These are phyloP conservation scores for Candida anutae DNA, from an alignment of 1,139 yeast genomes.

Conservation along the genomic window DNA sequence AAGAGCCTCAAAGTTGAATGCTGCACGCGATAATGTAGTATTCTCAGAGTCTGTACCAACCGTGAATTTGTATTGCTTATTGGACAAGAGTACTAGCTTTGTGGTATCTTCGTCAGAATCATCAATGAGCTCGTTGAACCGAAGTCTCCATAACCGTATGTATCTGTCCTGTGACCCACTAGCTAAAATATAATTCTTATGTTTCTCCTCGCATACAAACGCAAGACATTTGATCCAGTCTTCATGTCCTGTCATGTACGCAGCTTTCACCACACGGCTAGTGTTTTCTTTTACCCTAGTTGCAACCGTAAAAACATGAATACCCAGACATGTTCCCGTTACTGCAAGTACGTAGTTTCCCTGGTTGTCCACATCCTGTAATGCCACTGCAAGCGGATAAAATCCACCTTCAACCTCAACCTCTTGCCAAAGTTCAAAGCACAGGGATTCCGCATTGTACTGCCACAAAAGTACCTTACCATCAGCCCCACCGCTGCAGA, in stretches of 20 bases:
- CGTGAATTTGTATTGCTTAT: constrained; percentile 56
- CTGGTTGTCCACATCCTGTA: constrained; percentile 31
- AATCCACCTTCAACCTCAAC: constrained; percentile 43
- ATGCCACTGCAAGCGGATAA: constrained; percentile 57
- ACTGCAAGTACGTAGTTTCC: constrained; percentile 53
- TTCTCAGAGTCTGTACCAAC: constrained; percentile 19
- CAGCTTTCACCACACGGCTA: constrained; percentile 28
- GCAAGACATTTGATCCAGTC: constrained; percentile 83
- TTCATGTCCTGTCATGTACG: constrained; percentile 76
- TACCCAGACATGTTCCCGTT: constrained; percentile 66
- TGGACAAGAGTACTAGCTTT: constrained; percentile 48
- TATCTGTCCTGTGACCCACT: constrained; percentile 88
- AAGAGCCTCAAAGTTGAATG: constrained; percentile 81
- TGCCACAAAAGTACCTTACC: constrained; percentile 53
- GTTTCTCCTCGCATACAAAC: constrained; percentile 43
- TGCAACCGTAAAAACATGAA: constrained; percentile 49
- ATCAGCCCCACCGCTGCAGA: constrained; percentile 61
- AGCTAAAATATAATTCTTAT: constrained; percentile 57
- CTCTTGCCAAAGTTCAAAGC: constrained; percentile 20
- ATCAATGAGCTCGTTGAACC: constrained; percentile 49
- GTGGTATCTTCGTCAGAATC: constrained; percentile 48
- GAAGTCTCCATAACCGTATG: constrained; percentile 77
- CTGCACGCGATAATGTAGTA: constrained; percentile 24
- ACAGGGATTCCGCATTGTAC: constrained; percentile 5
- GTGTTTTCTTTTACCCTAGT: constrained; percentile 7